phyloP scores from a whole-genome alignment of 345 rosid genomes.

The Mallotus nudiflorus region DNA sequence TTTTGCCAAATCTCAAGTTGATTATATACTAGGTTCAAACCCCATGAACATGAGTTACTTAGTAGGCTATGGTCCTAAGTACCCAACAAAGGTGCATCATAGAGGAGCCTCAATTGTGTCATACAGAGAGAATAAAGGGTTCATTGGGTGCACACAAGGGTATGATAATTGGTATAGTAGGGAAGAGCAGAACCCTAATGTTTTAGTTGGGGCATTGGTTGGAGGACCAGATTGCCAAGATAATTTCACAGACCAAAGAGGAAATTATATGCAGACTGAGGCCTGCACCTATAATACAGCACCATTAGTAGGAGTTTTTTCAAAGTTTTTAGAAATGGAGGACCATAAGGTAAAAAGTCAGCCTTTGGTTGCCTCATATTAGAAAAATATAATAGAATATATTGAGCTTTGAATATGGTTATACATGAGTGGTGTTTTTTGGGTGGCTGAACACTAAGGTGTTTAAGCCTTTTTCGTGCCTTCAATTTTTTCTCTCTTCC shows the following conservation, averaged over 20 bases:
- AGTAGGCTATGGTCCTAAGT: constrained; percentile 78
- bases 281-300: constrained; percentile 72
- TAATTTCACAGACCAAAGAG: constrained; percentile 44
- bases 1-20: constrained; percentile 80
- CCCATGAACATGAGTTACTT: constrained; percentile 89
- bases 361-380: constrained; percentile 55
- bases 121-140: constrained; percentile 69
- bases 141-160: constrained; percentile 98
- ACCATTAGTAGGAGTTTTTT: constrained; percentile 59
- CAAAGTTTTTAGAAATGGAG: constrained; percentile 35
- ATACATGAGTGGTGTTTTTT: neutral
- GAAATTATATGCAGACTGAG: constrained; percentile 57
- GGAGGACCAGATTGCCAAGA: constrained; percentile 67
- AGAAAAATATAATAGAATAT: constrained; percentile 19
- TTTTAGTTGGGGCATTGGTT: constrained; percentile 55
- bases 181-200: constrained; percentile 49
- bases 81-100: constrained; percentile 83
- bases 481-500: no score
- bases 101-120: constrained; percentile 90
- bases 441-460: constrained; percentile 4
- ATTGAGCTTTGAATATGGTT: no score
- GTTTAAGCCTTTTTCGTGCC: neutral
- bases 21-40: constrained; percentile 81
- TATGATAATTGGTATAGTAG: constrained; percentile 55
- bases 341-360: constrained; percentile 21